Conservation (phyloP, 139 green algal genomes). For the Zygnema circumcarinatum region DNA sequence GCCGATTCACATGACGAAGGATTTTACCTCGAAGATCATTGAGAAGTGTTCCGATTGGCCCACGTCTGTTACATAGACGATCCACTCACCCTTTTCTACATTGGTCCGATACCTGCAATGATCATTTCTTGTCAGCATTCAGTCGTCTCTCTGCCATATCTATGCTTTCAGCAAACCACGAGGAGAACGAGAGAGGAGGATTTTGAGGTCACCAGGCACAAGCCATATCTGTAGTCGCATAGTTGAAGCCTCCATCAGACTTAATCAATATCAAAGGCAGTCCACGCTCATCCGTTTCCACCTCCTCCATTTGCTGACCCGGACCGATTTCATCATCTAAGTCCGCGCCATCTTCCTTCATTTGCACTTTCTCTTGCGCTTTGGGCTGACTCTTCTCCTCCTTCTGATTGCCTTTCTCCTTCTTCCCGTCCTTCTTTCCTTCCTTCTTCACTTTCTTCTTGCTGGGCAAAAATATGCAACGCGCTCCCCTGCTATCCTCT, state of each 20-base stretch:
- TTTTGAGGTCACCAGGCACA: conserved; percentile 66
- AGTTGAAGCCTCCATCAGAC: conserved; percentile 93
- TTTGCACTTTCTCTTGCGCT: background rate
- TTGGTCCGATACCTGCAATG: conserved; percentile 74
- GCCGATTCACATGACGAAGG: background rate
- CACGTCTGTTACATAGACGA: conserved; percentile 97
- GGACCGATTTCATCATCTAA: conserved; percentile 48
- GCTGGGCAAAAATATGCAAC: conserved; percentile 61
- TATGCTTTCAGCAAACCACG: background rate
- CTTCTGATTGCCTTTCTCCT: background rate
- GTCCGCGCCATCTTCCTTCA: background rate
- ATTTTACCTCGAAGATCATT: conserved; percentile 80
- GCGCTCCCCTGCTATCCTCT: conserved; percentile 83
- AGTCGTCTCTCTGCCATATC: too few relatives aligned
- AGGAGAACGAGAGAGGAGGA: background rate
- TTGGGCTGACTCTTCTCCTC: background rate
- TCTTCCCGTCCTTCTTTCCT: conserved; percentile 81
- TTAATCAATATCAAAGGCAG: conserved; percentile 95
- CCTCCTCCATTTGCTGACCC: conserved; percentile 67
- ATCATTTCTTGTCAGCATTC: background rate
- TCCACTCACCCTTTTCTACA: conserved; percentile 92
- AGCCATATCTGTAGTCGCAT: conserved; percentile 94
- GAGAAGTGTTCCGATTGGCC: conserved; percentile 93
- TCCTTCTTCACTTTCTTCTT: conserved; percentile 86
- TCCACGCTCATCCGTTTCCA: conserved; percentile 5